These are phyloP conservation scores for Lizonia empirigonia DNA, from an alignment of 2,329 filamentous ascomycete species.

Conservation along the genomic window DNA sequence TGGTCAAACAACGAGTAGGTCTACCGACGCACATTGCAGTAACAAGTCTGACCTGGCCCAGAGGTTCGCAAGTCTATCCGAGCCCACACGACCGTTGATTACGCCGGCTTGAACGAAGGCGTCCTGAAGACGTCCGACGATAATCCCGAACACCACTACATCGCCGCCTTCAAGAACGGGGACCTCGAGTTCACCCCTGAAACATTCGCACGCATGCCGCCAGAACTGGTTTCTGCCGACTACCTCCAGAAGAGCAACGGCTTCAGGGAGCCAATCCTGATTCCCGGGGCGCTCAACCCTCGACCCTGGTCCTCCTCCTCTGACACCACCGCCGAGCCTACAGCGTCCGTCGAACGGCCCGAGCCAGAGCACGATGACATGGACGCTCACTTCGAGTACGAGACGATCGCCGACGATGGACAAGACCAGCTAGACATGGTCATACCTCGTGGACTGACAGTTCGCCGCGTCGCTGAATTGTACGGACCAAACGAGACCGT, in stretches of 20 bases:
- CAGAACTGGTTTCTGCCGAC: slow-evolving; percentile 66
- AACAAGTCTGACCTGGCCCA: slow-evolving; percentile 37
- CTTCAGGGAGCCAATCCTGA: slow-evolving; percentile 71
- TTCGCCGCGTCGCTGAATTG: slow-evolving; percentile 66
- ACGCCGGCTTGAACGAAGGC: slow-evolving; percentile 70
- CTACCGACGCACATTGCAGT: slow-evolving; percentile 31
- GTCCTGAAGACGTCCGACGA: slow-evolving; percentile 69
- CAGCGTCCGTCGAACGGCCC: slow-evolving; percentile 30
- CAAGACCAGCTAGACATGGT: slow-evolving; percentile 72
- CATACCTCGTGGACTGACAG: slow-evolving; percentile 67
- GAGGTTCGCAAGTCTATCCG: slow-evolving; percentile 69
- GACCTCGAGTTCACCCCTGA: slow-evolving; percentile 66
- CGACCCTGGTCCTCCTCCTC: slow-evolving; percentile 43
- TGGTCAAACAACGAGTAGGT: slow-evolving; percentile 65
- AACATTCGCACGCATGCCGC: slow-evolving; percentile 66
- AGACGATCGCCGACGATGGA: slow-evolving; percentile 61
- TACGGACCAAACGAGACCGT: slow-evolving; percentile 67
- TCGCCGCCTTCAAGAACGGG: slow-evolving; percentile 69
- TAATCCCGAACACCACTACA: slow-evolving; percentile 69
- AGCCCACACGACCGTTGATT: slow-evolving; percentile 69
- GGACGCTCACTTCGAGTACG: slow-evolving; percentile 53
- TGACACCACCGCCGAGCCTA: slow-evolving; percentile 1
- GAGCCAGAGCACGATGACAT: slow-evolving; percentile 4
- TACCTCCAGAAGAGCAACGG: slow-evolving; percentile 66
- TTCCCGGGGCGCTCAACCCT: slow-evolving; percentile 66